phyloP scores from a whole-genome alignment of 306 rosid genomes.

The Parietaria judaica region DNA sequence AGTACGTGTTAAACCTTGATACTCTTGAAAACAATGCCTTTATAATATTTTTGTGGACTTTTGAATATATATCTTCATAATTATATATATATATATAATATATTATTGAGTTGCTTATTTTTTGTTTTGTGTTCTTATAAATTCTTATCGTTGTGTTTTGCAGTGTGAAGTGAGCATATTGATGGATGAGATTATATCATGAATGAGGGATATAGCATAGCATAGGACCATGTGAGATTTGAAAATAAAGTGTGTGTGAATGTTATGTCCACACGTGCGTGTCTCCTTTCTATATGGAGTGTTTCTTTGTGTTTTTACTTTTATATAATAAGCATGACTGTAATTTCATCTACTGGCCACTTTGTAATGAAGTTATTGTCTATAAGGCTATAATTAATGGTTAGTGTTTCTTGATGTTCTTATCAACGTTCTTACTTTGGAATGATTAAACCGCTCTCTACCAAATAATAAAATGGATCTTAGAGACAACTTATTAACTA shows the following conservation, averaged over 20 bases:
- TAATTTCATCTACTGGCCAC: not conserved
- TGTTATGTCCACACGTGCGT: conserved; percentile 5
- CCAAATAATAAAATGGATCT: too few relatives aligned
- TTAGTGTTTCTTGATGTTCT: too few relatives aligned
- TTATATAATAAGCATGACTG: not conserved
- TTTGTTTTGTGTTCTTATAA: too few relatives aligned
- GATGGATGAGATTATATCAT: not conserved
- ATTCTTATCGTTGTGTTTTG: not conserved
- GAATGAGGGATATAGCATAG: not conserved
- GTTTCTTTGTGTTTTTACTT: too few relatives aligned
- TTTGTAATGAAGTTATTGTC: not conserved
- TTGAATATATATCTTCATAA: not conserved
- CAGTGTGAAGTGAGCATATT: conserved; percentile 10
- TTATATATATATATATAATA: not conserved
- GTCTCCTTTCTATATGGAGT: conserved; percentile 7
- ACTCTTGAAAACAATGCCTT: not conserved
- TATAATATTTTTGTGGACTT: not conserved
- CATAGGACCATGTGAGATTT: not conserved
- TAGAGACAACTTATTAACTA: too few relatives aligned
- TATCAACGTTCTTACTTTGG: too few relatives aligned
- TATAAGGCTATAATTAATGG: too few relatives aligned
- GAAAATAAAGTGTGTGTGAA: conserved; percentile 23
- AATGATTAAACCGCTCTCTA: too few relatives aligned
- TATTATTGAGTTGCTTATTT: too few relatives aligned
- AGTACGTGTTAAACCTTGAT: conserved; percentile 2